Evolutionary conservation across 345 rosid species (phyloP), one percentile per base, ranked within the genome.

Genomic region (Microthlaspi erraticum): DNA sequence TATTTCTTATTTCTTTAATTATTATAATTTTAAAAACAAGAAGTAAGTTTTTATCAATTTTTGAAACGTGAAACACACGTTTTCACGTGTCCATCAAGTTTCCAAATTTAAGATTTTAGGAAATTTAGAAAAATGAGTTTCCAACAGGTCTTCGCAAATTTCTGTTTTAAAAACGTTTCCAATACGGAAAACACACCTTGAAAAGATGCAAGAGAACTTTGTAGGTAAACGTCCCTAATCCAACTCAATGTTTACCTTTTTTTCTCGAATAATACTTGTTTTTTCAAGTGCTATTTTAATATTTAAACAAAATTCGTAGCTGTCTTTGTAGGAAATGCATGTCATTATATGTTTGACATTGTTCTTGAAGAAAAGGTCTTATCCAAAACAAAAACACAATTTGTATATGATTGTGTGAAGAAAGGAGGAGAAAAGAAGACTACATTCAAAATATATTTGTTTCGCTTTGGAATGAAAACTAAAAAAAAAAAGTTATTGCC

Each of bases 301-400:
- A 63, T 14, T 41, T 42, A 34, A 53, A 53, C 36, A 8, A 23
- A 34, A 41, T n/a, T 9, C 34, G 5, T 52, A 72, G 77, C 77
- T 72, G 77, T 72, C 51, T 44, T 36, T 55, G 12, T 64, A 64
- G 71, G 64, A 54, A 64, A 54, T 72, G 77, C 42, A 36, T 55
- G 76, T 61, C 76, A 71, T 62, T 62, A 62, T 62, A 43, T 37
- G 77, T 54, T 72, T 64, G 77, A 72, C 64, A 72, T 33, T 72
- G 41, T 43, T 43, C 11, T 41, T 7, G 29, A 60, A 60, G 70
- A 63, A 62, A 62, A 33, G 46, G 63, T 72, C 68, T 39, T 5
- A 26, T 26, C 29, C 29, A 26, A 32, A 43, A 45, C 1, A 29
- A 41, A 65, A 32, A 50, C 10, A 39, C 32, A 8, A 45, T 16